Evolutionary conservation across 2,329 filamentous ascomycete species (phyloP).

Genomic region (Pyrenochaeta sp.): DNA sequence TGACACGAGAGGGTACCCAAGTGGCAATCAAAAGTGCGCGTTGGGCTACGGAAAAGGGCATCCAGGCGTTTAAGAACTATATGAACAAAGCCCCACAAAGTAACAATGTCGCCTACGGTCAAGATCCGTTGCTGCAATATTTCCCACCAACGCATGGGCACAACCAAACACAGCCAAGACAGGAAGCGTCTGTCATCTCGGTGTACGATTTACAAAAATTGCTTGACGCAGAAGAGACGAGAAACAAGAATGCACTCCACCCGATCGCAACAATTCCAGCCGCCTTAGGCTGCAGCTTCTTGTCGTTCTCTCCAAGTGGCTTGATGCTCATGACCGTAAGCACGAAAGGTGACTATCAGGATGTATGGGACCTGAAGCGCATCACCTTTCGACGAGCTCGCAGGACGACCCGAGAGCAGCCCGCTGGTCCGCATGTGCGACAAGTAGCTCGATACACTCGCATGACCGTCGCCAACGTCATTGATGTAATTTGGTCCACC

Average conservation of each 20-base stretch:
- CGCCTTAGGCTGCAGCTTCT: constrained; percentile 78
- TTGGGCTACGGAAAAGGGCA: constrained; percentile 79
- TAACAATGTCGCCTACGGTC: constrained; percentile 28
- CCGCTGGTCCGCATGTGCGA: constrained; percentile 66
- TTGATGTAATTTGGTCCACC: constrained; percentile 88
- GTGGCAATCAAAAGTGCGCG: constrained; percentile 77
- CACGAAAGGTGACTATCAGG: constrained; percentile 83
- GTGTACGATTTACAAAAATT: constrained; percentile 75
- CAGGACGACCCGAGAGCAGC: constrained; percentile 39
- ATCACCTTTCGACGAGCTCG: constrained; percentile 56
- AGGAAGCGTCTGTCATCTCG: constrained; percentile 77
- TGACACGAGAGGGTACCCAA: constrained; percentile 81
- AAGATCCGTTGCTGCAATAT: constrained; percentile 58
- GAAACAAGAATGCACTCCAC: constrained; percentile 61
- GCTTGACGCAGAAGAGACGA: constrained; percentile 56
- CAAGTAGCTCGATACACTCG: constrained; percentile 89
- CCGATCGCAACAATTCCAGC: constrained; percentile 76
- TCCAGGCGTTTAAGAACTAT: constrained; percentile 81
- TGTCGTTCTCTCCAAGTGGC: constrained; percentile 80
- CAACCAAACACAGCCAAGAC: constrained; percentile 59
- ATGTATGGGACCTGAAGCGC: constrained; percentile 80
- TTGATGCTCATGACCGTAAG: constrained; percentile 80
- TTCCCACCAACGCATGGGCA: constrained; percentile 82
- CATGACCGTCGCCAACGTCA: constrained; percentile 88
- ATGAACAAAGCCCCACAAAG: constrained; percentile 64